phyloP scores from a whole-genome alignment of 176 grass and related monocot species.

The Neostapfia colusana region DNA sequence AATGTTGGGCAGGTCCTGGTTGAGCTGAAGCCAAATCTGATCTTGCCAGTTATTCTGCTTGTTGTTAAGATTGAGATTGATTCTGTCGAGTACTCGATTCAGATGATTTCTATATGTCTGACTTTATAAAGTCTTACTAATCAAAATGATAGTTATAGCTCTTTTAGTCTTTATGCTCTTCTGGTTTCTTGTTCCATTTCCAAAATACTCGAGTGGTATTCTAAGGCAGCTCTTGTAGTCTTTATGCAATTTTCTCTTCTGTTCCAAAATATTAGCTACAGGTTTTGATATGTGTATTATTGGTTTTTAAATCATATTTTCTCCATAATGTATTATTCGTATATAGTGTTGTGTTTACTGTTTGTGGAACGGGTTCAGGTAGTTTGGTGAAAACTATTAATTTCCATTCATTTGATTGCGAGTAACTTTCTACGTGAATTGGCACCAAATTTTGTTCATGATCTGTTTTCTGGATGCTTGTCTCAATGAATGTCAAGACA shows the following conservation, averaged over 20 bases:
- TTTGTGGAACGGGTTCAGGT: neutral
- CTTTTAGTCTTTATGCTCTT: neutral
- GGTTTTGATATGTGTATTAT: neutral
- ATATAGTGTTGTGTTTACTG: neutral
- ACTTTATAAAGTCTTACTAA: constrained; percentile 1
- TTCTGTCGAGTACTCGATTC: neutral
- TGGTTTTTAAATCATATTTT: neutral
- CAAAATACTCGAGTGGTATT: neutral
- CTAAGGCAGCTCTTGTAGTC: neutral
- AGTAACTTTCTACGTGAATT: constrained; percentile 11
- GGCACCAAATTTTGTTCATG: neutral
- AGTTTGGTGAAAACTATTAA: neutral
- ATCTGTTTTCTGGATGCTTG: constrained; percentile 16
- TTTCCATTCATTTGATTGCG: neutral
- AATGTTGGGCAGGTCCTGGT: neutral
- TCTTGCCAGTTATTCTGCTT: neutral
- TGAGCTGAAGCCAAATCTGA: neutral
- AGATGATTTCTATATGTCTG: neutral
- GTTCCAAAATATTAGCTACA: too few relatives aligned
- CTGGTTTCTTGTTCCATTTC: neutral
- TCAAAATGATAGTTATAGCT: neutral
- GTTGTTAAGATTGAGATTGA: neutral
- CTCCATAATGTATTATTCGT: neutral
- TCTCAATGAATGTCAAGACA: constrained; percentile 10
- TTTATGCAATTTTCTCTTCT: neutral